Evolutionary conservation across 495 filamentous ascomycete genomes (phyloP).

Genomic region (Aspergillus wentii): DNA sequence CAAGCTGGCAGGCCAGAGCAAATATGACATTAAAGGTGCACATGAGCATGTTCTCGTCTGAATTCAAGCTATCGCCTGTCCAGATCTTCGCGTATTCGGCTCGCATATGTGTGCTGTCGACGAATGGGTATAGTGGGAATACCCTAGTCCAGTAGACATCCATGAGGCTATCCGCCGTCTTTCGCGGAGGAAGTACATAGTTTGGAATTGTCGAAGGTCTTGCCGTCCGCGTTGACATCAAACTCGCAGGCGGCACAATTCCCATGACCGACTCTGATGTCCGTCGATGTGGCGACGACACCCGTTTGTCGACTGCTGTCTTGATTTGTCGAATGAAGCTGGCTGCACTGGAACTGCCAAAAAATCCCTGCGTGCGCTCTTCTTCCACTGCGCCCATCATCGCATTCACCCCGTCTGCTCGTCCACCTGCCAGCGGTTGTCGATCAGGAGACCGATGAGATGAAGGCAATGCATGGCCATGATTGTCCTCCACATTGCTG

Average conservation of each 20-base stretch:
- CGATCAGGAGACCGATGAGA: background rate
- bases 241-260: slow-evolving; percentile 8
- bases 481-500: background rate
- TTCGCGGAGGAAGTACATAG: slow-evolving; percentile 35
- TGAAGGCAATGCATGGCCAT: background rate
- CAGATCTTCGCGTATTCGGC: slow-evolving; percentile 31
- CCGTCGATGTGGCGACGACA: slow-evolving; percentile 16
- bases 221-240: slow-evolving; percentile 11
- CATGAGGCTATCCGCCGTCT: slow-evolving; percentile 35
- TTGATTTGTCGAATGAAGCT: slow-evolving; percentile 37
- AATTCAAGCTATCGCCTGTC: slow-evolving; percentile 21
- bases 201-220: slow-evolving; percentile 8
- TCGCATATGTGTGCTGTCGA: slow-evolving; percentile 26
- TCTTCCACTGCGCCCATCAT: slow-evolving; percentile 37
- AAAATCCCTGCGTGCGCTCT: slow-evolving; percentile 30
- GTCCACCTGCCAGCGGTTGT: background rate
- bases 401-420: slow-evolving; percentile 27
- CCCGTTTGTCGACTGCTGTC: slow-evolving; percentile 27
- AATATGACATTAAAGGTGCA: slow-evolving; percentile 40
- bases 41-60: slow-evolving; percentile 36
- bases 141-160: slow-evolving; percentile 37
- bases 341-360: slow-evolving; percentile 32
- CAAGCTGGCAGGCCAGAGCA: slow-evolving; percentile 31
- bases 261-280: slow-evolving; percentile 12
- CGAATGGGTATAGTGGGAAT: slow-evolving; percentile 36